Evolutionary conservation across 2,329 filamentous ascomycete species (phyloP).

Genomic region (Alternaria ventricosa): DNA sequence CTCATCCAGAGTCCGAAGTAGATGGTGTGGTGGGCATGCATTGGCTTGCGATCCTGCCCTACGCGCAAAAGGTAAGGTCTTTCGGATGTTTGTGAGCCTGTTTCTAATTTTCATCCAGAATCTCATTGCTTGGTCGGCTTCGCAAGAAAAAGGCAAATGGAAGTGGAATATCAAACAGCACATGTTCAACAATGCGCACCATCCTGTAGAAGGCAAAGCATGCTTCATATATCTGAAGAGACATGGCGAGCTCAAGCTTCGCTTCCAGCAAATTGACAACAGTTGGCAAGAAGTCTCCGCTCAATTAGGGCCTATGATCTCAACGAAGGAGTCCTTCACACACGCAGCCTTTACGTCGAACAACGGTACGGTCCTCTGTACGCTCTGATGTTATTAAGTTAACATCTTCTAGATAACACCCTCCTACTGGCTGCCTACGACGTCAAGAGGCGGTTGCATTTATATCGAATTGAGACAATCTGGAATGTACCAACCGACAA

Average conservation of each 20-base stretch:
- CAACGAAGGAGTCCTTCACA: slow-evolving; percentile 59
- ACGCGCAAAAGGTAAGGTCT: slow-evolving; percentile 46
- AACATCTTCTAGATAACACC: slow-evolving; percentile 47
- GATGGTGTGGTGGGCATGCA: slow-evolving; percentile 81
- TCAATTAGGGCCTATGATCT: slow-evolving; percentile 76
- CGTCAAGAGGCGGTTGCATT: slow-evolving; percentile 72
- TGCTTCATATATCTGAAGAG: slow-evolving; percentile 79
- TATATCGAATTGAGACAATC: slow-evolving; percentile 75
- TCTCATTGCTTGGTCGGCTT: slow-evolving; percentile 50
- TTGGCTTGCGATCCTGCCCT: slow-evolving; percentile 69
- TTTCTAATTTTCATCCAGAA: slow-evolving; percentile 31
- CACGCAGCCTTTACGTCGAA: slow-evolving; percentile 63
- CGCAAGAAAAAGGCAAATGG: slow-evolving; percentile 60
- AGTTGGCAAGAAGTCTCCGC: slow-evolving; percentile 74
- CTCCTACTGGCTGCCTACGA: slow-evolving; percentile 73
- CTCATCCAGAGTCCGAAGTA: slow-evolving; percentile 76
- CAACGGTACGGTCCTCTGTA: slow-evolving; percentile 67
- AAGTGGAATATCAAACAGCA: slow-evolving; percentile 71
- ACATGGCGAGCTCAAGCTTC: slow-evolving; percentile 74
- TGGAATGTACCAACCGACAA: slow-evolving; percentile 71
- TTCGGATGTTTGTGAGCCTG: not conserved
- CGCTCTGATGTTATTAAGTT: not conserved
- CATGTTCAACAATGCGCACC: slow-evolving; percentile 72
- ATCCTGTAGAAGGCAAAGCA: slow-evolving; percentile 73
- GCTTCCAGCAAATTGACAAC: slow-evolving; percentile 77